Evolutionary conservation across 805 yeast species (phyloP), one percentile per base, ranked within the genome.

Genomic region (Saccharomycopsis synnaedendra): DNA sequence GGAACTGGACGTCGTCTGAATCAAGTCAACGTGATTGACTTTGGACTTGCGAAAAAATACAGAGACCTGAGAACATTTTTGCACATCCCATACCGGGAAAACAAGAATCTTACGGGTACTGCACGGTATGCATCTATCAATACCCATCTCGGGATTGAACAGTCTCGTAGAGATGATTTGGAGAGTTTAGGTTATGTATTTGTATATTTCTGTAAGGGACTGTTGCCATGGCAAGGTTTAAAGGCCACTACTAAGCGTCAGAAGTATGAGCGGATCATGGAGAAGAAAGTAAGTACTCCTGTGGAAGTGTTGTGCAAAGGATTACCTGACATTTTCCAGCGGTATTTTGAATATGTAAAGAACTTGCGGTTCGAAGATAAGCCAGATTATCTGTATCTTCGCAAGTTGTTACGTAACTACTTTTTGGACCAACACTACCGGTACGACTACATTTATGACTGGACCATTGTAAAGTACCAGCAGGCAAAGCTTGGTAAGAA

Each of bases 171-270:
- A 64, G 98, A 90, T 66, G 98, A 90, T 64, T 74, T 90, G 58
- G 98, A 93, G 68, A 82, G 93, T 53, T 75, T 90, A 60, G 97
- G 96, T 44, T 90, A 90, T 62, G 97, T 90, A 46, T 73, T 93
- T 58, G 85, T 90, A 57, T 90, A 90, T 67, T 93, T 90, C 63
- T 84, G 95, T 65, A 79, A 95, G 50, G 97, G 98, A 41, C 84
- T 95, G 11, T 76, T 90, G 59, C 98, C 98, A 47, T 90, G 98
- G 98, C 98, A 90, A 68, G 98, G 98, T 3, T 75, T 90, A 60
- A 88, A 88, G 67, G 98, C 97, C 38, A 93, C 90, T 30, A 87
- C 96, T 10, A 90, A 90, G 69, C 85, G 95, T 69, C 97, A 90
- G 65, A 90, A 93, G 67, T 90, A 90, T 66, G 97, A 90, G 68